Percentiles rank a stretch among this genome's conserved stretches.
These are phyloP conservation scores for Pyrus communis DNA, from an alignment of 306 rosid species.

Conservation along the genomic window DNA sequence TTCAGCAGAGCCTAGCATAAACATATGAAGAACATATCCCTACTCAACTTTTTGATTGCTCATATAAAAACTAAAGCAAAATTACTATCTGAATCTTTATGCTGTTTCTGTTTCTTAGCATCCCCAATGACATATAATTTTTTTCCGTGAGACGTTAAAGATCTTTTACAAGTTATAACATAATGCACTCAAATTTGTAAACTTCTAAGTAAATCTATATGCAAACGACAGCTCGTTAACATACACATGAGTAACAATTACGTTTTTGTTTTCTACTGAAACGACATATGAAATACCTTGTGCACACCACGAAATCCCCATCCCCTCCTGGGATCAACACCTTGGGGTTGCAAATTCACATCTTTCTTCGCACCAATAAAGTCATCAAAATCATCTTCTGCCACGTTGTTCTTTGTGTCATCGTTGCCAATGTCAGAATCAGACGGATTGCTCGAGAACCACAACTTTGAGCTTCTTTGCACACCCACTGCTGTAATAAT, in stretches of 20 bases:
- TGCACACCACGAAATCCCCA: conserved; percentile 97
- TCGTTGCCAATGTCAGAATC: conserved; percentile 16
- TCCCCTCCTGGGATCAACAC: conserved; percentile 83
- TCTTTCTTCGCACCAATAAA: conserved; percentile 37
- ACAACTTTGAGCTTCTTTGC: conserved; percentile 27
- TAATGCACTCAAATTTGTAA: no score
- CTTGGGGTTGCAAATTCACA: conserved; percentile 42
- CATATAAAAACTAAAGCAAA: not conserved
- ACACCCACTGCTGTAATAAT: conserved; percentile 28
- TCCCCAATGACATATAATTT: not conserved
- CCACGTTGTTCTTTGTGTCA: conserved; percentile 13
- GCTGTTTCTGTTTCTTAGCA: not conserved
- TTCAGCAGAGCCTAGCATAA: not conserved
- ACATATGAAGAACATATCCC: not conserved
- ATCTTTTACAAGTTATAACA: no score
- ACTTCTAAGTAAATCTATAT: no score
- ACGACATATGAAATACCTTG: conserved; percentile 46
- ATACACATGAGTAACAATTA: not conserved
- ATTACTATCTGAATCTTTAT: not conserved
- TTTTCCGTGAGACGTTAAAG: no score
- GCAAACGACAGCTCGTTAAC: not conserved
- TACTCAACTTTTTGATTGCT: not conserved
- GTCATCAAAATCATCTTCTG: conserved; percentile 35
- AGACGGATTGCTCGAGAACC: conserved; percentile 39
- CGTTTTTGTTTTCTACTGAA: not conserved